phyloP scores from a whole-genome alignment of 108 stramenopile genomes.

The Fistulifera pelliculosa region DNA sequence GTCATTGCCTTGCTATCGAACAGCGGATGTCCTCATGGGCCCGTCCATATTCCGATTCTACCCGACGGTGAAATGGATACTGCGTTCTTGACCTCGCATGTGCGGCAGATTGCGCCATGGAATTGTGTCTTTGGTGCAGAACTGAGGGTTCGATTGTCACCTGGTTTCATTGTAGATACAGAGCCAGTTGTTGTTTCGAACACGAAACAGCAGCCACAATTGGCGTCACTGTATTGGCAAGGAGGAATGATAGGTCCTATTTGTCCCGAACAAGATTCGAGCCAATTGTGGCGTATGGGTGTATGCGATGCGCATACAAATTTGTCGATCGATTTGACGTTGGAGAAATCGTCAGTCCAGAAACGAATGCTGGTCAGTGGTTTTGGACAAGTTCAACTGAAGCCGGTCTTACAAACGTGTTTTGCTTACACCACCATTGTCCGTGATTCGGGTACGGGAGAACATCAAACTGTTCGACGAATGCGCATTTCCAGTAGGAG shows the following conservation, averaged over 20 bases:
- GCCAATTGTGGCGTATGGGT: constrained; percentile 29
- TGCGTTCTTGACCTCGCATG: background rate
- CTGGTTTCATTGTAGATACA: constrained; percentile 31
- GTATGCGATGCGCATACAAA: constrained; percentile 32
- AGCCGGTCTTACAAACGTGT: constrained; percentile 39
- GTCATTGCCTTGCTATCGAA: background rate
- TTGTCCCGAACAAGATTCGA: constrained; percentile 6
- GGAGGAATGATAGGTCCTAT: constrained; percentile 37
- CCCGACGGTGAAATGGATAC: background rate
- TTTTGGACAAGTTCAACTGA: constrained; percentile 19
- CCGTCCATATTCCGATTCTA: background rate
- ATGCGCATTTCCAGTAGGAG: constrained; percentile 24
- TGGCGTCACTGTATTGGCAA: constrained; percentile 17
- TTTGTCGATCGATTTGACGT: constrained; percentile 29
- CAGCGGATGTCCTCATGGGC: constrained; percentile 1
- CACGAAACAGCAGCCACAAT: constrained; percentile 8
- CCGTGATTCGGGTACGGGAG: background rate
- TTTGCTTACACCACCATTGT: constrained; percentile 41
- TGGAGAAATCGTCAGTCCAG: constrained; percentile 5
- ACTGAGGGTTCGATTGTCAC: constrained; percentile 29
- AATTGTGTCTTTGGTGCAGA: constrained; percentile 24
- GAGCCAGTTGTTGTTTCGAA: constrained; percentile 6
- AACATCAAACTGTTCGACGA: constrained; percentile 25
- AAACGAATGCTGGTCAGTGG: constrained; percentile 10
- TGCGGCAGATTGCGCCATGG: background rate